Conservation (phyloP, 129 eudicot species). For the Dittrichia graveolens region DNA sequence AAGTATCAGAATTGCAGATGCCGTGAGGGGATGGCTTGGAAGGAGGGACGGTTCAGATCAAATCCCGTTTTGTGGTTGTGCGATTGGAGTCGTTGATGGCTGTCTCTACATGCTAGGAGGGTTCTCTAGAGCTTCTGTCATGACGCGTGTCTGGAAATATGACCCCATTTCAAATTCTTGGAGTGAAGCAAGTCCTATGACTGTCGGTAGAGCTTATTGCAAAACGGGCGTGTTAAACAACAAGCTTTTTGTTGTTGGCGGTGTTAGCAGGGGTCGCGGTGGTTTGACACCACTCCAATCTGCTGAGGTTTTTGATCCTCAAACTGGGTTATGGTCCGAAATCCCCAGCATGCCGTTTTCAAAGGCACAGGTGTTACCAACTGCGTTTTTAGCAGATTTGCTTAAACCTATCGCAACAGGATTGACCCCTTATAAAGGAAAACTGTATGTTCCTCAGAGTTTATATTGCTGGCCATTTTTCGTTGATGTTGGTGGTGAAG, state of each 20-base stretch:
- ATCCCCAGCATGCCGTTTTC: slow-evolving; percentile 96
- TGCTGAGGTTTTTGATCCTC: slow-evolving; percentile 91
- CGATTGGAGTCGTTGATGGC: slow-evolving; percentile 82
- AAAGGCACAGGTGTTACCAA: slow-evolving; percentile 89
- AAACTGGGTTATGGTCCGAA: slow-evolving; percentile 73
- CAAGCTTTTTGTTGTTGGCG: slow-evolving; percentile 96
- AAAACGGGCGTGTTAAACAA: slow-evolving; percentile 85
- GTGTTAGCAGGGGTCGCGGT: slow-evolving; percentile 78
- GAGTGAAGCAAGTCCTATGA: slow-evolving; percentile 82
- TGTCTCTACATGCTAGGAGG: slow-evolving; percentile 91
- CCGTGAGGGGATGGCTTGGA: slow-evolving; percentile 92
- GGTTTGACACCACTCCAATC: slow-evolving; percentile 89
- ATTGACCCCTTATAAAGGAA: slow-evolving; percentile 83
- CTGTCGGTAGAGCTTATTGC: slow-evolving; percentile 77
- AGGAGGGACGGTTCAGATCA: slow-evolving; percentile 65
- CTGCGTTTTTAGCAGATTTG: slow-evolving; percentile 90
- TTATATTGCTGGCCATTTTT: slow-evolving; percentile 97
- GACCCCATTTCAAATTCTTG: slow-evolving; percentile 74
- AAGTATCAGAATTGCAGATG: slow-evolving; percentile 70
- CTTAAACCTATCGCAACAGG: slow-evolving; percentile 99
- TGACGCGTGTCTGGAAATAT: slow-evolving; percentile 79
- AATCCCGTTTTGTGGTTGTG: slow-evolving; percentile 92
- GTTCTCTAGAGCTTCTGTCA: slow-evolving; percentile 64
- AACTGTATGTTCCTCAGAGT: slow-evolving; percentile 93
- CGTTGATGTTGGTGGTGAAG: slow-evolving; percentile 99